A percentile compares a stretch with the other conserved stretches of the same genome.
Evolutionary conservation across 306 rosid genomes (phyloP).

Genomic region (Sicyos baderoa): DNA sequence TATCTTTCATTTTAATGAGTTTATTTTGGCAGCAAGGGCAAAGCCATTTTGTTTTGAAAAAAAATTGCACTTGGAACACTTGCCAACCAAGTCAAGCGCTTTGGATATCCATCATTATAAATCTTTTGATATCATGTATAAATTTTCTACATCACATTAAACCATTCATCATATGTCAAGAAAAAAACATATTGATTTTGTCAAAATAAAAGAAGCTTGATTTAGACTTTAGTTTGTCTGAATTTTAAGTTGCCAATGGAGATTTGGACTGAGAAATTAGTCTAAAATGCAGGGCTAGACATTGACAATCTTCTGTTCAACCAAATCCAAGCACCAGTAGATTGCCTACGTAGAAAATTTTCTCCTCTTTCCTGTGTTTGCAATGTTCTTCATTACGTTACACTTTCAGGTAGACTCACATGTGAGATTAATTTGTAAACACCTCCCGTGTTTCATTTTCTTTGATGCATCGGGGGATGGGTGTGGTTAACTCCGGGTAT

Average conservation of each 20-base stretch:
- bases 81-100: neutral
- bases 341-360: neutral
- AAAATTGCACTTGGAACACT: slow-evolving; percentile 4
- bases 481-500: too few species aligned
- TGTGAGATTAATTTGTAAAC: too few species aligned
- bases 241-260: neutral
- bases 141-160: neutral
- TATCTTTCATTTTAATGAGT: slow-evolving; percentile 2
- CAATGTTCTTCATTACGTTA: neutral
- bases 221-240: neutral
- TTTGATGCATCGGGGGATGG: too few species aligned
- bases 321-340: neutral
- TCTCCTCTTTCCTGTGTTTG: neutral
- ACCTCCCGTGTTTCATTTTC: too few species aligned
- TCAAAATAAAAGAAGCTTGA: slow-evolving; percentile 5
- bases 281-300: neutral
- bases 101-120: neutral
- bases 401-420: neutral
- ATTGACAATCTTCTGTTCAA: neutral
- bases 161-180: neutral
- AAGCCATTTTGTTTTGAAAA: neutral
- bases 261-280: neutral
- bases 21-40: neutral
- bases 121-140: neutral
- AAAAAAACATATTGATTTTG: neutral